Evolutionary conservation across 352 stramenopile species (phyloP).

Genomic region (Globisporangium spiculum): DNA sequence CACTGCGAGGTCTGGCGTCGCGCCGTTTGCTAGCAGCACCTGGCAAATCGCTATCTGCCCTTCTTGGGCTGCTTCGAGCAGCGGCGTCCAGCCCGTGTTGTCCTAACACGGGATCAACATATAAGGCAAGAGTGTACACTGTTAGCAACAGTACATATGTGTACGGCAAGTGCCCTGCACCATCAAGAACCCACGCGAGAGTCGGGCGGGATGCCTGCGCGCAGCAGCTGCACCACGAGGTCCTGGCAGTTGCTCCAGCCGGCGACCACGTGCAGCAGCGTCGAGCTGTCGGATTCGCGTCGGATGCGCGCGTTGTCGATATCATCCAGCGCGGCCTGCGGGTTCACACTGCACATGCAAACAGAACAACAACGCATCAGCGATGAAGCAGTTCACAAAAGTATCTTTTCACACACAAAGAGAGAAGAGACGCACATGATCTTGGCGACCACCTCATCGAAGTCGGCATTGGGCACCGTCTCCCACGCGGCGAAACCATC

Average conservation of each 20-base stretch:
- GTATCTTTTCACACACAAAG: not conserved
- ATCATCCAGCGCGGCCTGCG: conserved; percentile 2
- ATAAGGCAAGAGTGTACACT: too few species aligned
- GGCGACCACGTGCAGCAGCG: conserved; percentile 20
- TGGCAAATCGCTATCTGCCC: conserved; percentile 47
- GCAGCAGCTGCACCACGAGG: conserved; percentile 45
- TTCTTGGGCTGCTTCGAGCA: conserved; percentile 61
- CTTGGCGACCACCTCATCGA: conserved; percentile 18
- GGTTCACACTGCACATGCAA: conserved; percentile 15
- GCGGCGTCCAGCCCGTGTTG: conserved; percentile 48
- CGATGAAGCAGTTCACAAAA: not conserved
- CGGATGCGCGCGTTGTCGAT: conserved; percentile 13
- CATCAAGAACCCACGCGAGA: conserved; percentile 19
- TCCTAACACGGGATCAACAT: conserved; percentile 16
- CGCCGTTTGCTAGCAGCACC: conserved; percentile 39
- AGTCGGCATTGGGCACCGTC: conserved; percentile 14
- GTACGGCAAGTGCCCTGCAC: not conserved
- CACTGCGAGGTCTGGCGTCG: conserved; percentile 33
- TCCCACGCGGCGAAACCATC: conserved; percentile 5
- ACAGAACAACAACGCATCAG: not conserved
- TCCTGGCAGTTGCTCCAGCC: conserved; percentile 22
- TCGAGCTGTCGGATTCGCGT: conserved; percentile 20
- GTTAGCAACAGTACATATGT: not conserved
- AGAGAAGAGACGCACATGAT: conserved; percentile 18
- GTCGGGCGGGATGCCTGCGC: conserved; percentile 37